A percentile compares a stretch with the other conserved stretches of the same genome.
phyloP scores from a whole-genome alignment of 257 asterid species.

The Craterostigma plantagineum region DNA sequence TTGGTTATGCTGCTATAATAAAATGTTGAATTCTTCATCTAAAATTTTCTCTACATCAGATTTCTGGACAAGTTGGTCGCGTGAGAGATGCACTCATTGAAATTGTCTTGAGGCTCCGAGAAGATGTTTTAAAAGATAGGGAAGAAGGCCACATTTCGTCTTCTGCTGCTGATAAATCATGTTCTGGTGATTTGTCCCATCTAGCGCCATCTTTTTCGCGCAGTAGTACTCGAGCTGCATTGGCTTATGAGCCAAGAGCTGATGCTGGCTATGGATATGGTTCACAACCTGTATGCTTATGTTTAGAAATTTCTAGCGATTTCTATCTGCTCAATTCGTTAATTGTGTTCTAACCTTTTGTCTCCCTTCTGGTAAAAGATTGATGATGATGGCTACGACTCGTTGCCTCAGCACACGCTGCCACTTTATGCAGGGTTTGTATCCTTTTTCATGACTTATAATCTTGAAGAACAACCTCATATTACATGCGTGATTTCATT shows the following conservation, averaged over 20 bases:
- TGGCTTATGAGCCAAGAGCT: conserved; percentile 54
- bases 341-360: conserved; percentile 8
- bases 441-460: background rate
- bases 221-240: conserved; percentile 30
- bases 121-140: conserved; percentile 55
- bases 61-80: conserved; percentile 49
- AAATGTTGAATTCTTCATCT: conserved; percentile 11
- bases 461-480: conserved; percentile 6
- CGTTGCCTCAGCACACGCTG: conserved; percentile 43
- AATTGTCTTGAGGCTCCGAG: conserved; percentile 78
- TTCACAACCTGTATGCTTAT: conserved; percentile 38
- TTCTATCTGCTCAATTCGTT: conserved; percentile 4
- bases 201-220: conserved; percentile 35
- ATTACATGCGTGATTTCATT: conserved; percentile 3
- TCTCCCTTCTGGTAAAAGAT: conserved; percentile 16
- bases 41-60: conserved; percentile 22
- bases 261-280: conserved; percentile 67
- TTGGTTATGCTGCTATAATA: conserved; percentile 45
- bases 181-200: no score
- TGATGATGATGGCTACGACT: conserved; percentile 50
- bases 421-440: conserved; percentile 46
- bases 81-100: conserved; percentile 89
- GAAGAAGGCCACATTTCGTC: conserved; percentile 44
- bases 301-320: no score
- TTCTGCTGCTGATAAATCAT: conserved; percentile 38